These are phyloP conservation scores for Rhynchospora breviuscula DNA, from an alignment of 176 grass and related monocot species.

Conservation along the genomic window DNA sequence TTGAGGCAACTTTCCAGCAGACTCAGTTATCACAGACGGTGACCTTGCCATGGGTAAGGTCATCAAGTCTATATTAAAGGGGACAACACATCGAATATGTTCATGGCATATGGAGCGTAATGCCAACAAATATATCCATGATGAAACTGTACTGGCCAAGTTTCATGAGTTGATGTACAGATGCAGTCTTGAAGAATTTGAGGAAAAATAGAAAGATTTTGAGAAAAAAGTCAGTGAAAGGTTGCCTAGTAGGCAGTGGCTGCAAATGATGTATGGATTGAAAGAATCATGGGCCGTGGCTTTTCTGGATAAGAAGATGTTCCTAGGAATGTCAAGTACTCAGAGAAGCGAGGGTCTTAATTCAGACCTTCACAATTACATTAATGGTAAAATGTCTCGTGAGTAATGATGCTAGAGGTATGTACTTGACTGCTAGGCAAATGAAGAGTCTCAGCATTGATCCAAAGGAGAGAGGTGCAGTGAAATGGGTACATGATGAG, in stretches of 20 bases:
- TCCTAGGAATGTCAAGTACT: not conserved
- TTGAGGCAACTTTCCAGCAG: not conserved
- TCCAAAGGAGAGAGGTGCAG: too few relatives aligned
- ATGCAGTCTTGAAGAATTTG: not conserved
- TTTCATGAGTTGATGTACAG: not conserved
- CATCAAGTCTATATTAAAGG: too few relatives aligned
- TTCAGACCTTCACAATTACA: too few relatives aligned
- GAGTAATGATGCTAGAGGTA: too few relatives aligned
- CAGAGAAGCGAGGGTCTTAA: not conserved
- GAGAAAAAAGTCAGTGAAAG: not conserved
- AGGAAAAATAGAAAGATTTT: not conserved
- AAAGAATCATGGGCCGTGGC: not conserved
- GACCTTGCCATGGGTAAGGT: too few relatives aligned
- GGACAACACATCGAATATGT: not conserved
- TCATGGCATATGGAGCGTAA: not conserved
- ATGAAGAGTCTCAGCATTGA: too few relatives aligned
- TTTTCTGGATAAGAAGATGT: not conserved
- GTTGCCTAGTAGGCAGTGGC: not conserved
- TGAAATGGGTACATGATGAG: too few relatives aligned
- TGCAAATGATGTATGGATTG: not conserved
- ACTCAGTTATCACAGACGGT: not conserved
- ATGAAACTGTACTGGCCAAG: not conserved
- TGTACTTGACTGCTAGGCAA: too few relatives aligned
- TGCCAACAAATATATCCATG: not conserved
- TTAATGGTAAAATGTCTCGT: too few relatives aligned